Base-by-base conservation (phyloP, 352 stramenopile species). In the Phytophthora tubulina region DNA sequence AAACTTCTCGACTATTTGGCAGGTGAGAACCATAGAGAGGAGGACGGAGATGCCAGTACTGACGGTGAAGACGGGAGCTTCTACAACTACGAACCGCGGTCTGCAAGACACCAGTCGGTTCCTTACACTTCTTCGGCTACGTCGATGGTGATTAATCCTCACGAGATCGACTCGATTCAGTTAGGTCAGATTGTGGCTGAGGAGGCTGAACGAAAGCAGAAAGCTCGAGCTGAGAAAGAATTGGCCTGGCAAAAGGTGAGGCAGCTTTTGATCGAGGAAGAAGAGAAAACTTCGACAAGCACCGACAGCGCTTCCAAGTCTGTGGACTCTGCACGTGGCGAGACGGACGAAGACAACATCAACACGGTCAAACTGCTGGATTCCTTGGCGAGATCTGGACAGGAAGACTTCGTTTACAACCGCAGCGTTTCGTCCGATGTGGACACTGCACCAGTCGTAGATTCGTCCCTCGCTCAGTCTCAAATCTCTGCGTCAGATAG, bases 1-100 rank as follows among this genome's bases (percentile, higher is more conserved):
- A 89, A 90, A 53, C 63, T 91, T 14, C 79, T 91, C 5, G 83
- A 90, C 67, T 91, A 91, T 35, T 62, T 91, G 4, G 82, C 80
- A 11, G 81, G 70, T 17, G 82, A 90, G 21, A 27, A 27, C 21
- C 21, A 27, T 27, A 27, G 21, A 27, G 21, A 27, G 21, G 78
- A 89, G 7, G 64, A 72, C 42, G 62, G 55, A 21, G 56, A 45
- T 11, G 67, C 70, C 4, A 51, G 73, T 32, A 63, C 50, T 4
- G 39, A 58, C 13, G 54, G 72, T 39, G 70, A 80, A 33, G 33
- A 69, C 13, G 57, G 70, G 6, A 54, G 21, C 6, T 50, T 61
- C 3, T 49, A 75, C 7, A 60, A 21, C 21, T 36, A 65, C 21
- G 42, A 53, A 35, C 46, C 51, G 1, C 39, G 57, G 6, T 70